phyloP scores from a whole-genome alignment of 1,139 yeast genomes.

The Hansenula lynferdii region DNA sequence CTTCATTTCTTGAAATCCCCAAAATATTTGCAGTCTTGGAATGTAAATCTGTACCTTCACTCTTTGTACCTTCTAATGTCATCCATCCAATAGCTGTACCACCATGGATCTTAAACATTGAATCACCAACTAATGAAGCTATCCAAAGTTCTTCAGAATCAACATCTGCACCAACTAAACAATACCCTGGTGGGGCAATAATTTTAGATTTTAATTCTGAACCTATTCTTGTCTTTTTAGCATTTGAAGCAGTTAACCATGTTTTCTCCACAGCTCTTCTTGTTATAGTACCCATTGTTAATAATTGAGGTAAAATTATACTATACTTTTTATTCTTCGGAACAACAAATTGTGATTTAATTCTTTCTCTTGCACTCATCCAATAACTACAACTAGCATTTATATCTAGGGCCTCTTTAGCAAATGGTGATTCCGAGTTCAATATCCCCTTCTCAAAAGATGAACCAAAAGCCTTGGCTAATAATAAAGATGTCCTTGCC shows the following conservation, averaged over 20 bases:
- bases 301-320: constrained; percentile 74
- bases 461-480: constrained; percentile 70
- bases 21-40: constrained; percentile 89
- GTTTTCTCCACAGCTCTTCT: constrained; percentile 96
- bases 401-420: constrained; percentile 70
- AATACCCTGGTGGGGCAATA: constrained; percentile 84
- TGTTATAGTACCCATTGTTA: constrained; percentile 96
- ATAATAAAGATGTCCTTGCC: constrained; percentile 69
- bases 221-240: constrained; percentile 79
- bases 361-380: constrained; percentile 87
- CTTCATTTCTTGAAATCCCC: constrained; percentile 87
- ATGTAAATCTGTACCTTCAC: constrained; percentile 88
- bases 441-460: constrained; percentile 72
- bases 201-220: constrained; percentile 89
- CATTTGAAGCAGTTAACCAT: constrained; percentile 97
- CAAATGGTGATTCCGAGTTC: constrained; percentile 67
- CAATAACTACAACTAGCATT: constrained; percentile 87
- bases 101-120: constrained; percentile 85
- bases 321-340: constrained; percentile 30
- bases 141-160: constrained; percentile 99
- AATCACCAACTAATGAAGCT: constrained; percentile 92
- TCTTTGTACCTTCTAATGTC: constrained; percentile 95
- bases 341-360: constrained; percentile 81
- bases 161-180: constrained; percentile 96
- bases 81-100: constrained; percentile 98